These are phyloP conservation scores for Venturia oleaginea DNA, from an alignment of 2,329 filamentous ascomycete species.

Conservation along the genomic window DNA sequence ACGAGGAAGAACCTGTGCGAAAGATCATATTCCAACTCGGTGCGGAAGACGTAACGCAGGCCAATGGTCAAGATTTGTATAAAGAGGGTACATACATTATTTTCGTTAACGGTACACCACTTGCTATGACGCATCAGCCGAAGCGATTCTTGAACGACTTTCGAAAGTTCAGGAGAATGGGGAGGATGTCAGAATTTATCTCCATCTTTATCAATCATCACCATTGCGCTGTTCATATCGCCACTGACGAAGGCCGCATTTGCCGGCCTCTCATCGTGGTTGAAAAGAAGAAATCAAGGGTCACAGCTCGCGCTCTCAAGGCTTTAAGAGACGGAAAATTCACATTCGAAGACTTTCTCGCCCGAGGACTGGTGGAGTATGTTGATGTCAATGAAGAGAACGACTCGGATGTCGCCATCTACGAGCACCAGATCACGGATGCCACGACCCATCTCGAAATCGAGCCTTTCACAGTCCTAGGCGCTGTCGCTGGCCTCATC, in stretches of 20 bases:
- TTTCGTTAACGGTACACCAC: slow-evolving; percentile 90
- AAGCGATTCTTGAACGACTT: slow-evolving; percentile 81
- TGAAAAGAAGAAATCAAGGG: slow-evolving; percentile 73
- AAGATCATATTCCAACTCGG: slow-evolving; percentile 81
- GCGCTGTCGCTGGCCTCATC: slow-evolving; percentile 90
- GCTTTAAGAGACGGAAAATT: slow-evolving; percentile 74
- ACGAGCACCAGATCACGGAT: slow-evolving; percentile 73
- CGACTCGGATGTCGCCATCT: slow-evolving; percentile 84
- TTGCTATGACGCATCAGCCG: slow-evolving; percentile 76
- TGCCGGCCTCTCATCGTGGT: slow-evolving; percentile 95
- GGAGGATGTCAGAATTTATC: slow-evolving; percentile 90
- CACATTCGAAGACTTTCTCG: slow-evolving; percentile 90
- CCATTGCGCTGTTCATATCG: slow-evolving; percentile 85
- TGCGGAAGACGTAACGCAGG: slow-evolving; percentile 68
- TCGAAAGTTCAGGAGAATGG: slow-evolving; percentile 76
- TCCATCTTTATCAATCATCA: slow-evolving; percentile 95
- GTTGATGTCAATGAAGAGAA: slow-evolving; percentile 98
- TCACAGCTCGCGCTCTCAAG: slow-evolving; percentile 69
- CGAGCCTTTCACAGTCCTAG: slow-evolving; percentile 92
- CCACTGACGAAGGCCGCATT: slow-evolving; percentile 93
- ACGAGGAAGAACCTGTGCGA: slow-evolving; percentile 83
- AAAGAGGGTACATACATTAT: slow-evolving; percentile 76
- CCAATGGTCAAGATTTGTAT: slow-evolving; percentile 82
- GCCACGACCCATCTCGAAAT: slow-evolving; percentile 93
- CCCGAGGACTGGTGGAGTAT: slow-evolving; percentile 85